Evolutionary conservation across 2,329 filamentous ascomycete genomes (phyloP).

Genomic region (Oidium heveae): DNA sequence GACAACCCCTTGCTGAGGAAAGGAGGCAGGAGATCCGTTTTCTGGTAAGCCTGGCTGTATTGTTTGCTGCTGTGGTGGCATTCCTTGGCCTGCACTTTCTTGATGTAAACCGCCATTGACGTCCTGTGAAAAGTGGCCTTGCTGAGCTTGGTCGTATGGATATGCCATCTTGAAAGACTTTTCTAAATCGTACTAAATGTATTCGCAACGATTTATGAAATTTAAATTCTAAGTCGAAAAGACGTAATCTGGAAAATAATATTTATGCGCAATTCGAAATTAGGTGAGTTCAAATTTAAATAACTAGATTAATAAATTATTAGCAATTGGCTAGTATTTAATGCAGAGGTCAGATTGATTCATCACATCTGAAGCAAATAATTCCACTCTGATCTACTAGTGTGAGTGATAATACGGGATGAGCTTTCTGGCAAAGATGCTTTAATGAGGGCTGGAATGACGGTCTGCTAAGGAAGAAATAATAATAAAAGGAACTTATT

Average conservation of each 20-base stretch:
- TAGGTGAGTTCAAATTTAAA: background rate
- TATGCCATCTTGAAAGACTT: constrained; percentile 30
- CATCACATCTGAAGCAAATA: background rate
- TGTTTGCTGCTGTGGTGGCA: constrained; percentile 15
- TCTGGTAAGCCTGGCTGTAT: constrained; percentile 27
- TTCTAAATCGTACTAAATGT: background rate
- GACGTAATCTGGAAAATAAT: no score
- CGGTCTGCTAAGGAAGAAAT: background rate
- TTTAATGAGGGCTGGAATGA: background rate
- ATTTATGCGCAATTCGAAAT: no score
- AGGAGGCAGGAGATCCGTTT: constrained; percentile 27
- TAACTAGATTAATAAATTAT: background rate
- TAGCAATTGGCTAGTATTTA: background rate
- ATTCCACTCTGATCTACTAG: background rate
- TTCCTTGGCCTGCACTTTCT: constrained; percentile 23
- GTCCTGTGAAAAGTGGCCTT: constrained; percentile 26
- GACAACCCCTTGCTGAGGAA: constrained; percentile 19
- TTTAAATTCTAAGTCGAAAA: no score
- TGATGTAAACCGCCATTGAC: constrained; percentile 14
- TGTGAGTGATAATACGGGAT: no score
- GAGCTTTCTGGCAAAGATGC: background rate
- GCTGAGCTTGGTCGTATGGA: constrained; percentile 37
- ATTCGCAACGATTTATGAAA: background rate
- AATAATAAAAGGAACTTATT: background rate
- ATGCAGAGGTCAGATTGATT: background rate